Evolutionary conservation across 176 grass and related monocot species (phyloP).

Genomic region (Oryza punctata): DNA sequence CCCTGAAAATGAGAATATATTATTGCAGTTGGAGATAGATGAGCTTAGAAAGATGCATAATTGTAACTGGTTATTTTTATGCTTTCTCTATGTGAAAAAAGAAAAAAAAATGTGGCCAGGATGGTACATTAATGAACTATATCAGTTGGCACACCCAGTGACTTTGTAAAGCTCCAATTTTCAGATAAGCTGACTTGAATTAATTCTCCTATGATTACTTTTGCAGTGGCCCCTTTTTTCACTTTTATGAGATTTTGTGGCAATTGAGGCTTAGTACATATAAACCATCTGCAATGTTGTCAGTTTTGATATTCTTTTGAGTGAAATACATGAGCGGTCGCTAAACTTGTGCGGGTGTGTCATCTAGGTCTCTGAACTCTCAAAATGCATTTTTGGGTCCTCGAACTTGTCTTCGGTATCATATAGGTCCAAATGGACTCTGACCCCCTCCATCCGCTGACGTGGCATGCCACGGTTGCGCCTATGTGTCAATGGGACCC

Average conservation of each 20-base stretch:
- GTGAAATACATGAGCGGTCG: too few relatives aligned
- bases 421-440: too few relatives aligned
- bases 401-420: too few relatives aligned
- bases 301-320: neutral
- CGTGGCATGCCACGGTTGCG: too few relatives aligned
- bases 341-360: too few relatives aligned
- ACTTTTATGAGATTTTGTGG: neutral
- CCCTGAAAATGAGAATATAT: conserved; percentile 41
- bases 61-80: neutral
- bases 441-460: too few relatives aligned
- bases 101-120: neutral
- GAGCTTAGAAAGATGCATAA: neutral
- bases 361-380: too few relatives aligned
- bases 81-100: neutral
- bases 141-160: neutral
- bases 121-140: neutral
- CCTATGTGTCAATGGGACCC: too few relatives aligned
- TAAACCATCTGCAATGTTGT: neutral
- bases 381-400: too few relatives aligned
- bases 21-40: conserved; percentile 11
- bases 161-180: neutral
- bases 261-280: conserved; percentile 9
- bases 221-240: neutral
- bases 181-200: neutral
- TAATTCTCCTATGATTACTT: neutral